Base-by-base conservation (phyloP, 345 rosid species). In the Pistacia vera region DNA sequence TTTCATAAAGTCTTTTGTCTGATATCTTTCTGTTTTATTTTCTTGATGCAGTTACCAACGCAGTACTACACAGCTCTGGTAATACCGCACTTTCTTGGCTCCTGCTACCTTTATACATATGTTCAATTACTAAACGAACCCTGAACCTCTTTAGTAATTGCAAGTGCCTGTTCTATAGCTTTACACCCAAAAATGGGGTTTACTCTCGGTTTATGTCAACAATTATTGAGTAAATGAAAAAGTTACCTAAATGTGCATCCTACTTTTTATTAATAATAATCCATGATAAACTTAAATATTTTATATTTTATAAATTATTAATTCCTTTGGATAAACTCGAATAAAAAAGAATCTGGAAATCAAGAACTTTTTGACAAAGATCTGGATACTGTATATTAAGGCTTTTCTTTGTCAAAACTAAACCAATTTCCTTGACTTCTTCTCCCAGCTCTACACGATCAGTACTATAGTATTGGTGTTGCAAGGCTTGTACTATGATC, bases 31-130 rank as follows among this genome's bases (percentile, higher is more conserved):
- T 35, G 65, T 83, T 67, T 70, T 38, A 48, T 66, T 25, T 6
- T 69, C 38, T 81, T 72, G 76, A 57, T 84, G 94, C 97, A 95
- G 98, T 74, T 95, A 81, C 99, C 99, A 51, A 96, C 99, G 71
- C 99, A 96, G 82, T 81, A 74, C 82, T 96, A 91, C 92, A 92
- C 99, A 30, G 99, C 99, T 68, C 83, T 93, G 87, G 98, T 96
- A 88, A 82, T 58, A 7, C 36, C 44, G 16, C 38, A 70, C 44
- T 49, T 71, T 18, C 52, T 65, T 61, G 25, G 25, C 1, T 25
- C 25, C 25, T 25, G n/a, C 3, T 25, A 25, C 44, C 35, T 49
- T 28, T 16, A 16, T 25, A 3, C 51, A 6, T 14, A 2, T 4
- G 2, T 3, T 25, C 22, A 67, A 22, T 67, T 22, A 13, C 69